Base-by-base conservation (phyloP, 2,329 filamentous ascomycete genomes). In the Monilinia polystroma region DNA sequence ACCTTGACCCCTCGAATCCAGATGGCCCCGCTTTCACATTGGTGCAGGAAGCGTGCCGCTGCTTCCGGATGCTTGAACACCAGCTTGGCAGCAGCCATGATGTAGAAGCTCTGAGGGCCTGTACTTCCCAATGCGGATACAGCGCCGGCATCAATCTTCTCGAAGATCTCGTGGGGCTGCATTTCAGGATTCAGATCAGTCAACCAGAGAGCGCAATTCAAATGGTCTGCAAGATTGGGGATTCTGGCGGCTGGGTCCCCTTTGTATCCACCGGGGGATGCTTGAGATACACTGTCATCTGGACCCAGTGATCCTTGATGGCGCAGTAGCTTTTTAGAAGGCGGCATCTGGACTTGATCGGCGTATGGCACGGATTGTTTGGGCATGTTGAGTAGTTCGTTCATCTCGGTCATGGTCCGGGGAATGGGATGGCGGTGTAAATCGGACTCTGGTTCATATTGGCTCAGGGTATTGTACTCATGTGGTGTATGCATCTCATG, bases 401-500 rank as follows among this genome's bases (percentile, higher is more conserved):
- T 60, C 20, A 51, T 60, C 0, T 32, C 32, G 1, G 12, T 38
- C 12, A 38, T 20, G 4, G 45, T 38, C 14, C 38, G 57, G 1
- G 45, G 45, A 1, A 11, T 4, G 0, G 38, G 2, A 14, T 4
- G 4, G 10, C 1, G 10, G 18, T 12, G 41, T 10, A 43, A 16
- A 10, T 16, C 3, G 16, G 41, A 43, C 12, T 16, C 41, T 43
- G 2, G 41, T 1, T 5, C 10, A 43, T 16, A 3, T 11, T 23
- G 57, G 35, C 4, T 1, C 4, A 8, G 10, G 0, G 10, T 6
- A n/a, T 35, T 8, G 11, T 45, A 20, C 6, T 23, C 6, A 5
- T 14, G 11, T 0, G 43, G 12, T 18, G 1, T 20, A 16, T 5
- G 6, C 26, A 6, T 8, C 32, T 23, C 20, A 0, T 1, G 8